Percentiles rank a stretch among this genome's conserved stretches.
These are phyloP conservation scores for Ophiostoma montium DNA, from an alignment of 2,329 filamentous ascomycete species.

Conservation along the genomic window DNA sequence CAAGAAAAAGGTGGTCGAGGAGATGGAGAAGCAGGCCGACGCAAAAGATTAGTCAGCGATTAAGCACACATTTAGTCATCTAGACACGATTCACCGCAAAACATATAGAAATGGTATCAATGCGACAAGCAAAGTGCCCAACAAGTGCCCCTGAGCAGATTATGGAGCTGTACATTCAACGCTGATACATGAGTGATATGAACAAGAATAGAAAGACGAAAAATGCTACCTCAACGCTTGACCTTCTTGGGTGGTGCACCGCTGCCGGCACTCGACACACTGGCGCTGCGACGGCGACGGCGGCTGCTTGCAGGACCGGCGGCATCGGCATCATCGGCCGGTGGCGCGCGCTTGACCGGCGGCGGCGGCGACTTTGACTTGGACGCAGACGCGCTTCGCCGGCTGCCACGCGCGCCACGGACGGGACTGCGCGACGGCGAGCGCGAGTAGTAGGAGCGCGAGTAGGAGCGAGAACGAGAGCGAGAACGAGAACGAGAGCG, in stretches of 20 bases:
- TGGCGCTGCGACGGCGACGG: constrained; percentile 12
- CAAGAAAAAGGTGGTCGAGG: constrained; percentile 50
- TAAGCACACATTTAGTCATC: too few relatives aligned
- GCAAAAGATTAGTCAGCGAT: neutral
- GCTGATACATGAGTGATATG: too few relatives aligned
- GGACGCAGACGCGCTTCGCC: neutral
- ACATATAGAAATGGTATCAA: too few relatives aligned
- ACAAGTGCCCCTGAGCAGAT: neutral
- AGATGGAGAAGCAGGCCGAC: constrained; percentile 34
- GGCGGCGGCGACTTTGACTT: constrained; percentile 13
- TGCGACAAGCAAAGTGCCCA: too few relatives aligned
- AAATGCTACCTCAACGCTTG: constrained; percentile 6
- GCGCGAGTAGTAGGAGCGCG: constrained; percentile 16
- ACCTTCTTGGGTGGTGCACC: constrained; percentile 16
- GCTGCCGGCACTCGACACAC: constrained; percentile 11
- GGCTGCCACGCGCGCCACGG: neutral
- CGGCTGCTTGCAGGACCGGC: constrained; percentile 8
- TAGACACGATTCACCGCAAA: too few relatives aligned
- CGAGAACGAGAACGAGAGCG: neutral
- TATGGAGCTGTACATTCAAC: too few relatives aligned
- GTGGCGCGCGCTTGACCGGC: constrained; percentile 6
- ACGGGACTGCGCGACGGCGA: constrained; percentile 7
- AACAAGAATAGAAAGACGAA: too few relatives aligned
- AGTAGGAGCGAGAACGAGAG: constrained; percentile 9
- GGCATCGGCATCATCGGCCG: constrained; percentile 1